phyloP scores from a whole-genome alignment of 495 filamentous ascomycete genomes.

The Mytilinidion resinicola region DNA sequence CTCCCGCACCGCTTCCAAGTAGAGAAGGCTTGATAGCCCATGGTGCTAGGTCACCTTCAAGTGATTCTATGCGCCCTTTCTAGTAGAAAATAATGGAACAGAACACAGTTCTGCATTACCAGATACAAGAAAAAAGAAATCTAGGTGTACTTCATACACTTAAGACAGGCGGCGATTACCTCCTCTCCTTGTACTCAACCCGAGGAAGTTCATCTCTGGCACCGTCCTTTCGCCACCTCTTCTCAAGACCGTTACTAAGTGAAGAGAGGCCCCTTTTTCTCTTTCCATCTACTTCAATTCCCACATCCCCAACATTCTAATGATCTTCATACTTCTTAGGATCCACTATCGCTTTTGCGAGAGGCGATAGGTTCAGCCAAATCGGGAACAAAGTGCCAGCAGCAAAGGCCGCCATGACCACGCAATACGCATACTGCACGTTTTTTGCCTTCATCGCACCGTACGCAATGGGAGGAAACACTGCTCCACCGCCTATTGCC shows the following conservation, averaged over 20 bases:
- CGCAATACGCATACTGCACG: slow-evolving; percentile 47
- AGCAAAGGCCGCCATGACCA: slow-evolving; percentile 53
- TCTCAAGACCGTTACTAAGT: not conserved
- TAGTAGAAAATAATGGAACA: too few species aligned
- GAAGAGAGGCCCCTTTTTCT: not conserved
- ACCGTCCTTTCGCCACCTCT: not conserved
- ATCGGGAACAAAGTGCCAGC: slow-evolving; percentile 54
- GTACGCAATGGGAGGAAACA: slow-evolving; percentile 51
- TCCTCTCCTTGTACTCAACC: not conserved
- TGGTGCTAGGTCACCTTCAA: too few species aligned
- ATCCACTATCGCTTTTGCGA: slow-evolving; percentile 57
- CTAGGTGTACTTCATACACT: too few species aligned
- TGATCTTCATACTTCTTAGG: not conserved
- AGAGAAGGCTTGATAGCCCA: too few species aligned
- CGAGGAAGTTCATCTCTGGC: not conserved
- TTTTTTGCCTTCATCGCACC: slow-evolving; percentile 33
- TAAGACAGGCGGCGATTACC: not conserved
- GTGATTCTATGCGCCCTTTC: too few species aligned
- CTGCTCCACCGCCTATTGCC: slow-evolving; percentile 52
- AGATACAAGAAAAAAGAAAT: too few species aligned
- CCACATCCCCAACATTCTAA: not conserved
- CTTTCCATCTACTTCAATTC: not conserved
- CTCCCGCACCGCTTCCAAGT: too few species aligned
- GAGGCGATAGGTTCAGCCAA: slow-evolving; percentile 51
- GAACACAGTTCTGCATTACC: too few species aligned